A percentile compares a stretch with the other conserved stretches of the same genome.
These are phyloP conservation scores for Podospora pseudocomata DNA, from an alignment of 495 filamentous ascomycete species.

Conservation along the genomic window DNA sequence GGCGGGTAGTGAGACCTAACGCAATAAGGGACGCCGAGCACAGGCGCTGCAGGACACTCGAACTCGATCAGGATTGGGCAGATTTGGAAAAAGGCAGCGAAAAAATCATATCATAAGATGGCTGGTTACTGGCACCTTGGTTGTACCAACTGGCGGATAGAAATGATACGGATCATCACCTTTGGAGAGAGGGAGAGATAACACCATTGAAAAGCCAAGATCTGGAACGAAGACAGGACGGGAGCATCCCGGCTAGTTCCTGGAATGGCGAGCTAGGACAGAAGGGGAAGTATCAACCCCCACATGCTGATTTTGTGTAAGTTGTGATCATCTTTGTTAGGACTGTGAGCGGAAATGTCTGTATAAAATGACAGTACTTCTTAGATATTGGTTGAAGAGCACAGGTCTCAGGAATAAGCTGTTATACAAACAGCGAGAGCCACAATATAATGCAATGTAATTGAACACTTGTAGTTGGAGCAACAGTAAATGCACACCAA, in stretches of 20 bases:
- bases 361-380: no score
- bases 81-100: neutral
- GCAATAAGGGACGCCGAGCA: neutral
- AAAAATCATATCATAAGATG: slow-evolving; percentile 16
- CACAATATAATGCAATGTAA: neutral
- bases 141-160: slow-evolving; percentile 4
- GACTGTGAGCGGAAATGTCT: neutral
- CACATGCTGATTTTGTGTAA: neutral
- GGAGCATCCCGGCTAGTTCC: neutral
- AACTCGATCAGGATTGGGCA: slow-evolving; percentile 11
- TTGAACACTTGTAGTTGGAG: neutral
- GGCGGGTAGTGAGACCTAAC: neutral
- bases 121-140: neutral
- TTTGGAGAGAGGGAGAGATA: slow-evolving; percentile 15
- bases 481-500: neutral
- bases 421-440: neutral
- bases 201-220: slow-evolving; percentile 20
- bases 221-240: neutral
- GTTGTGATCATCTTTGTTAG: neutral
- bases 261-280: neutral
- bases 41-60: neutral
- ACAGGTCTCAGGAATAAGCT: neutral
- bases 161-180: neutral
- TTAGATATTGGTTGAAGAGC: no score
- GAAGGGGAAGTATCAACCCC: neutral